Evolutionary conservation across 257 asterid species (phyloP), one percentile per base, ranked within the genome.

Genomic region (Catharanthus roseus): DNA sequence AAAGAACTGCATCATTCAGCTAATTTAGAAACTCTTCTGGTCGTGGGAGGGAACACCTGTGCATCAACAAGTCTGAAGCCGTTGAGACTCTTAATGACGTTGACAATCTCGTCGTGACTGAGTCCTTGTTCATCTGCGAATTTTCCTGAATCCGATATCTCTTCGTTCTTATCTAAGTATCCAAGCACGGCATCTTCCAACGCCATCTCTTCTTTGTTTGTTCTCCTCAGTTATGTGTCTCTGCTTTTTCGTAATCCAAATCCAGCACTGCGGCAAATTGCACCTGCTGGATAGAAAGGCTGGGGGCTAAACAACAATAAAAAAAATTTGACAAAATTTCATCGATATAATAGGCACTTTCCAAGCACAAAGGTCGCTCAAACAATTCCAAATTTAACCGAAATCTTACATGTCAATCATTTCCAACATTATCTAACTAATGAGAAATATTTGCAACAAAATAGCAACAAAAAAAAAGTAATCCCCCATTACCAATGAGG

Each of bases 181-280:
- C 95, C 90, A 18, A 93, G 71, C 65, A 93, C 83, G 24, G 95
- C 96, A 42, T 91, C 97, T 77, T 93, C 96, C 67, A 95, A 96
- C 69, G 96, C 96, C 96, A 90, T 90, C 50, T 72, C 53, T 13
- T 47, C 50, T 69, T 39, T 67, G 29, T 34, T 65, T 10, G 10
- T 28, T 66, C 38, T 16, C 16, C 45, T 19, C 41, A 24, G 16
- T 19, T n/a, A 61, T 10, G 39, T 18, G 3, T 23, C 38, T 66
- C 23, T 5, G n/a, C 34, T 41, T 39, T 18, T 31, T 42, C 19
- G 12, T 23, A 21, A 62, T 18, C 67, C 10, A 62, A 66, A 44
- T 23, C 21, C 11, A 31, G 18, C n/a, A 50, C 36, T 11, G 6
- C 56, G 13, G 21, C 1, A 7, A 65, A 21, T 41, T 65, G 31